phyloP scores from a whole-genome alignment of 179 eudicot species.

The Sideroxylon spinosum region DNA sequence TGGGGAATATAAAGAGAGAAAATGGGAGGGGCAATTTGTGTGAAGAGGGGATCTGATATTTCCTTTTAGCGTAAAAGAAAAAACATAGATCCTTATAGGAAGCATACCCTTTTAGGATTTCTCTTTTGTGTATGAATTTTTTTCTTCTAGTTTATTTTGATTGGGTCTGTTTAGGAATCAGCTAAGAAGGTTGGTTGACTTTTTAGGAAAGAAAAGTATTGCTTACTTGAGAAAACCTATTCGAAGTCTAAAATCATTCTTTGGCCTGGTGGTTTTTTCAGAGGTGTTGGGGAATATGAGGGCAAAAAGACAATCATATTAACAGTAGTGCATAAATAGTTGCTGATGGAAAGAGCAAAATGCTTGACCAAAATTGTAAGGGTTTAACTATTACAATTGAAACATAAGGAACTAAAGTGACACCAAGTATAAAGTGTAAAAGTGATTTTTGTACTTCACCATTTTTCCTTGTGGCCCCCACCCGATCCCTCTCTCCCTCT shows the following conservation, averaged over 20 bases:
- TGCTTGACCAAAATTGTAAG: too few species aligned
- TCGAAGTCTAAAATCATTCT: background rate
- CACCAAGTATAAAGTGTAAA: too few species aligned
- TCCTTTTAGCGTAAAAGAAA: constrained; percentile 37
- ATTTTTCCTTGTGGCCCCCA: too few species aligned
- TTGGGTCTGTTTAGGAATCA: constrained; percentile 37
- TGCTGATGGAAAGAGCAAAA: too few species aligned
- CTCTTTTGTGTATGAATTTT: constrained; percentile 10
- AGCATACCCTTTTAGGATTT: background rate
- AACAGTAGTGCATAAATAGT: too few species aligned
- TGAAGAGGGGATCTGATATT: constrained; percentile 27
- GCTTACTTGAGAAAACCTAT: background rate
- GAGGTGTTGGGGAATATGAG: background rate
- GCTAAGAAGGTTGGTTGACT: constrained; percentile 23
- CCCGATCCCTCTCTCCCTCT: too few species aligned
- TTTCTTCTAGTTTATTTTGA: constrained; percentile 20
- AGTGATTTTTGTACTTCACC: too few species aligned
- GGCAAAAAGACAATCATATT: too few species aligned
- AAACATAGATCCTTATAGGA: constrained; percentile 5
- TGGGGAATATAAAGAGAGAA: background rate
- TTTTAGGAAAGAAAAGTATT: background rate
- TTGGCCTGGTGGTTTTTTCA: background rate
- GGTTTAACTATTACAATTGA: too few species aligned
- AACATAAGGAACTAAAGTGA: too few species aligned
- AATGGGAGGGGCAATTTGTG: constrained; percentile 4